Evolutionary conservation across 768 basidiomycete species (phyloP).

Genomic region (Amanita polypyramis): DNA sequence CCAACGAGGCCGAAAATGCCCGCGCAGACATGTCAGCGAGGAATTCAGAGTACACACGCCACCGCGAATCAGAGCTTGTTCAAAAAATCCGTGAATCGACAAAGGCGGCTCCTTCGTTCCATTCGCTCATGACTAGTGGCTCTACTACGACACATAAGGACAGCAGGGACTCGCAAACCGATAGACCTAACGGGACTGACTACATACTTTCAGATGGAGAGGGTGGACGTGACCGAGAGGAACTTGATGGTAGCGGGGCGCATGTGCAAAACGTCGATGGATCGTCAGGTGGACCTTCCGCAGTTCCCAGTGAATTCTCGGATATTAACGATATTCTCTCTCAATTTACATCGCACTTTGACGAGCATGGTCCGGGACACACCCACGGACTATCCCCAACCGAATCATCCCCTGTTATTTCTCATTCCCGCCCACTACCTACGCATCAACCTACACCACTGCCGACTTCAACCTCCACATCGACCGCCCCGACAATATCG

Average conservation of each 20-base stretch:
- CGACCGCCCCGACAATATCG: slow-evolving; percentile 31
- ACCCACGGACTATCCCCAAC: slow-evolving; percentile 31
- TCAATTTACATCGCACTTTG: slow-evolving; percentile 60
- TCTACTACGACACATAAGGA: slow-evolving; percentile 15
- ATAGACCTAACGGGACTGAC: slow-evolving; percentile 39
- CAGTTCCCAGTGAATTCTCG: slow-evolving; percentile 48
- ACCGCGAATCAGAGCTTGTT: slow-evolving; percentile 32
- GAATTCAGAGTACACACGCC: slow-evolving; percentile 31
- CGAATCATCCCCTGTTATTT: slow-evolving; percentile 38
- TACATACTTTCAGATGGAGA: slow-evolving; percentile 44
- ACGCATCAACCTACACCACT: slow-evolving; percentile 13
- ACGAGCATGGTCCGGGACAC: slow-evolving; percentile 33
- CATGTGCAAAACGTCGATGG: slow-evolving; percentile 23
- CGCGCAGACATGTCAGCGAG: slow-evolving; percentile 33
- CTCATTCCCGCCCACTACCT: slow-evolving; percentile 28
- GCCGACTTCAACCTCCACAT: slow-evolving; percentile 13
- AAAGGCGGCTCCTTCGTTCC: slow-evolving; percentile 67
- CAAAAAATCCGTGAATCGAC: slow-evolving; percentile 44
- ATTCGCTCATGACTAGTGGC: slow-evolving; percentile 52
- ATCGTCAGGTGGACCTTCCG: slow-evolving; percentile 32
- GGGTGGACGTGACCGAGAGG: slow-evolving; percentile 33
- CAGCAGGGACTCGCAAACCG: slow-evolving; percentile 24
- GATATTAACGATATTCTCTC: slow-evolving; percentile 72
- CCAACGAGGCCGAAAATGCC: slow-evolving; percentile 40
- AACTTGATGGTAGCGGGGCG: slow-evolving; percentile 19